These are phyloP conservation scores for Ganoderma lingzhi DNA, from an alignment of 1,284 basidiomycete genomes.

Conservation along the genomic window DNA sequence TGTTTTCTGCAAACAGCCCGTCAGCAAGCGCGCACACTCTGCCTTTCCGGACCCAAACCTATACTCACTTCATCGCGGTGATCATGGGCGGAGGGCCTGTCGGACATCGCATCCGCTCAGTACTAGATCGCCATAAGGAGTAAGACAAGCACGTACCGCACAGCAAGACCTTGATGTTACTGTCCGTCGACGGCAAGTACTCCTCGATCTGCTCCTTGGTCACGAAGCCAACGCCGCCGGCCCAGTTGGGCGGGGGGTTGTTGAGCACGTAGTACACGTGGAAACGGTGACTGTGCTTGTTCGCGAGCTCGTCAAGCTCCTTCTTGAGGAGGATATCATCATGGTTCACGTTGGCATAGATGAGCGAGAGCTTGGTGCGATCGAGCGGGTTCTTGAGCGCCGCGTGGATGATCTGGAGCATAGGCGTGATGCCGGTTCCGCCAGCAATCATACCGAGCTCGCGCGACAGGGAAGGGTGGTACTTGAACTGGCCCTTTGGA, in stretches of 20 bases:
- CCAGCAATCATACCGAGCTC: conserved; percentile 97
- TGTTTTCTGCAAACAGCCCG: conserved; percentile 69
- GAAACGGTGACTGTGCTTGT: conserved; percentile 76
- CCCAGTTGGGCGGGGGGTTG: conserved; percentile 89
- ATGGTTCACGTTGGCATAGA: conserved; percentile 95
- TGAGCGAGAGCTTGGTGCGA: conserved; percentile 83
- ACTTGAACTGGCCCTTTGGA: conserved; percentile 94
- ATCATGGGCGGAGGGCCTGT: conserved; percentile 96
- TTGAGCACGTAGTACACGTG: conserved; percentile 93
- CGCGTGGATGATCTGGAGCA: conserved; percentile 96
- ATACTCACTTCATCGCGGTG: conserved; percentile 90
- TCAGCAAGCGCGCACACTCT: neutral
- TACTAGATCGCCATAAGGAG: neutral
- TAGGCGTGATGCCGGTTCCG: conserved; percentile 95
- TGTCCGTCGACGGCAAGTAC: conserved; percentile 66
- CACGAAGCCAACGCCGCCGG: conserved; percentile 91
- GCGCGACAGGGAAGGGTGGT: conserved; percentile 71
- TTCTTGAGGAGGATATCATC: conserved; percentile 90
- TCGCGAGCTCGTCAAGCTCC: conserved; percentile 85
- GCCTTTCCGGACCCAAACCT: neutral
- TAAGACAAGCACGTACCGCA: conserved; percentile 65
- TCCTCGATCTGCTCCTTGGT: conserved; percentile 92
- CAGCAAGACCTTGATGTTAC: conserved; percentile 84
- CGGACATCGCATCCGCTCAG: conserved; percentile 12
- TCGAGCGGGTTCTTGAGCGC: conserved; percentile 88